Percentiles rank a stretch among this genome's conserved stretches.
These are phyloP conservation scores for Monilinia vaccinii-corymbosi DNA, from an alignment of 2,329 filamentous ascomycete genomes.

Conservation along the genomic window DNA sequence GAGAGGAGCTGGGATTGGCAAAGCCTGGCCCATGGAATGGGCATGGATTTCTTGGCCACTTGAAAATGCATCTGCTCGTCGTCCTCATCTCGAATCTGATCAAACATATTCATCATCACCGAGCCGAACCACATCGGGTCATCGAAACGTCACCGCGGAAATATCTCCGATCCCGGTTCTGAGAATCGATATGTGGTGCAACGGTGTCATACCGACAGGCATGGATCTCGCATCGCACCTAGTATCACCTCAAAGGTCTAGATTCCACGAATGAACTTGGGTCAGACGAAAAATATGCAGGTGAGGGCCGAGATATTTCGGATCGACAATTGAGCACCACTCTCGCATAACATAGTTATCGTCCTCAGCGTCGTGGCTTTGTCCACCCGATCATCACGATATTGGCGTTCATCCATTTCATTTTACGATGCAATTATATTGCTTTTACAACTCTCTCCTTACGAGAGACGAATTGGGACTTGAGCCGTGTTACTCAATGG, in stretches of 20 bases:
- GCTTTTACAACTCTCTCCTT: background rate
- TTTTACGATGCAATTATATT: background rate
- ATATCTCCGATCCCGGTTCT: background rate
- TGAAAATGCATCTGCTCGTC: slow-evolving; percentile 13
- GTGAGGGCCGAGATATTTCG: background rate
- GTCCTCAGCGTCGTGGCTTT: background rate
- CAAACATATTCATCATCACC: background rate
- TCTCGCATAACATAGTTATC: background rate
- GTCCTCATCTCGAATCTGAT: background rate
- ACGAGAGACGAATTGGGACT: background rate
- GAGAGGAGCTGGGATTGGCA: slow-evolving; percentile 59
- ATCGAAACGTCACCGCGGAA: background rate
- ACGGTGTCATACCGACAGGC: background rate
- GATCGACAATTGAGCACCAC: background rate
- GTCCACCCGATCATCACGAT: background rate
- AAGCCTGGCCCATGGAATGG: slow-evolving; percentile 42
- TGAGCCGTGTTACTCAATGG: background rate
- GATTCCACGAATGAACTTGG: background rate
- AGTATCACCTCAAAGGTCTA: background rate
- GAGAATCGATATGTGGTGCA: background rate
- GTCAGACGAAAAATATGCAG: background rate
- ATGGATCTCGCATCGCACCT: background rate
- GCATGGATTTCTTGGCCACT: slow-evolving; percentile 43
- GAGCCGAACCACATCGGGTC: background rate
- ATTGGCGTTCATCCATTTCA: background rate